These are phyloP conservation scores for Cytospora chrysosperma DNA, from an alignment of 2,329 filamentous ascomycete species.

Conservation along the genomic window DNA sequence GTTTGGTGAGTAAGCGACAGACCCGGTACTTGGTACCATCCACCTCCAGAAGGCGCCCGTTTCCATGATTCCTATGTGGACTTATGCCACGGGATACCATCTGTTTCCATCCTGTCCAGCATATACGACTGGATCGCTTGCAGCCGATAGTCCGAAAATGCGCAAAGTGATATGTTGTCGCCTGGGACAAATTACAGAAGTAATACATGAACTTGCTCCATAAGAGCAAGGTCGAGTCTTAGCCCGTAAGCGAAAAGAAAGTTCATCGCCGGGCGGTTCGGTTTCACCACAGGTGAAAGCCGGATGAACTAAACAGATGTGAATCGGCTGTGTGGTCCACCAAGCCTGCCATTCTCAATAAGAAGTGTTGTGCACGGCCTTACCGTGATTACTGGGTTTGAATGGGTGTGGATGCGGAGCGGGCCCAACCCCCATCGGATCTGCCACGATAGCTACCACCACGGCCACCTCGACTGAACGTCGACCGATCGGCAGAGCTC, in stretches of 20 bases:
- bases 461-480: conserved; percentile 36
- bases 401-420: conserved; percentile 29
- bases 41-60: background rate
- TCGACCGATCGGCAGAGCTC: conserved; percentile 26
- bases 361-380: background rate
- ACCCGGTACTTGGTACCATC: background rate
- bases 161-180: conserved; percentile 8
- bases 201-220: conserved; percentile 20
- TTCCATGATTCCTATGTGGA: conserved; percentile 1
- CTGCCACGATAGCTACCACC: conserved; percentile 42
- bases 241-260: conserved; percentile 11
- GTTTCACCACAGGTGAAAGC: conserved; percentile 12
- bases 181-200: conserved; percentile 16
- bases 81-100: conserved; percentile 1
- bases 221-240: conserved; percentile 7
- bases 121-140: conserved; percentile 1
- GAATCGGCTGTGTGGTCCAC: background rate
- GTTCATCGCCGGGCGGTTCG: conserved; percentile 6
- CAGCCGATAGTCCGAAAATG: conserved; percentile 10
- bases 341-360: background rate
- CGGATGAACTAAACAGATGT: conserved; percentile 11
- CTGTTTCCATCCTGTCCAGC: conserved; percentile 14
- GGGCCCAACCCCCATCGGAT: conserved; percentile 43
- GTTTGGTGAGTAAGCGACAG: conserved; percentile 1
- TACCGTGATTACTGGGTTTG: conserved; percentile 27